Percentiles rank a stretch among this genome's conserved stretches.
Conservation (phyloP, 1,284 basidiomycete species). For the Pterula multifida region DNA sequence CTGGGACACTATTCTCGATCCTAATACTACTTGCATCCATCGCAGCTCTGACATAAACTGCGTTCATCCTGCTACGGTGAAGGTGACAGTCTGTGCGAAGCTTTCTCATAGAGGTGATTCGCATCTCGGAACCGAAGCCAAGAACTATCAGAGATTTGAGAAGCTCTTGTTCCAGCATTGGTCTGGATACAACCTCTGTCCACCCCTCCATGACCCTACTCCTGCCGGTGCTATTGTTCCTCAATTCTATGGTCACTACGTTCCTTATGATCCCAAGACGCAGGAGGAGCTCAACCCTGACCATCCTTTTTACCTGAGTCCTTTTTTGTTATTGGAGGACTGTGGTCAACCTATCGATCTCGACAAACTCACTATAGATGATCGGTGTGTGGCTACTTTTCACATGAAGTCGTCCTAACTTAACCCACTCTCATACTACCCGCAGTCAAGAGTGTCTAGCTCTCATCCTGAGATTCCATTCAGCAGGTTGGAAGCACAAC, state of each 20-base stretch:
- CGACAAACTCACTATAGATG: slow-evolving; percentile 13
- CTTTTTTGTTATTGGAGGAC: slow-evolving; percentile 23
- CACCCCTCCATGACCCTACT: slow-evolving; percentile 17
- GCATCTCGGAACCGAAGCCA: slow-evolving; percentile 15
- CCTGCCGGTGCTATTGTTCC: slow-evolving; percentile 21
- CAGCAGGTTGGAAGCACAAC: slow-evolving; percentile 15
- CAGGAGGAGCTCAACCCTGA: background rate
- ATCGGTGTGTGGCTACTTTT: slow-evolving; percentile 14
- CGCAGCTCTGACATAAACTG: background rate
- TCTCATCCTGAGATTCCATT: slow-evolving; percentile 19
- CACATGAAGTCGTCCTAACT: background rate
- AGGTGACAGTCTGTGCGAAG: slow-evolving; percentile 4
- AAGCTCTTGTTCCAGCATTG: slow-evolving; percentile 18
- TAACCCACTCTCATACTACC: too few species aligned
- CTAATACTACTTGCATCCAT: background rate
- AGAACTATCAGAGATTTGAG: slow-evolving; percentile 18
- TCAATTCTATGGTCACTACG: slow-evolving; percentile 26
- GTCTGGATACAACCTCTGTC: slow-evolving; percentile 19
- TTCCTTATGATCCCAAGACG: slow-evolving; percentile 10
- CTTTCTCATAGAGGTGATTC: slow-evolving; percentile 5
- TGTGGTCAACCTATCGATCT: slow-evolving; percentile 19
- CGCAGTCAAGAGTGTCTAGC: slow-evolving; percentile 19
- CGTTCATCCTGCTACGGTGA: background rate
- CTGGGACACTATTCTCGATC: background rate
- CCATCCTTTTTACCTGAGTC: slow-evolving; percentile 10